These are phyloP conservation scores for Globisporangium cylindrosporum DNA, from an alignment of 352 stramenopile genomes.

Conservation along the genomic window DNA sequence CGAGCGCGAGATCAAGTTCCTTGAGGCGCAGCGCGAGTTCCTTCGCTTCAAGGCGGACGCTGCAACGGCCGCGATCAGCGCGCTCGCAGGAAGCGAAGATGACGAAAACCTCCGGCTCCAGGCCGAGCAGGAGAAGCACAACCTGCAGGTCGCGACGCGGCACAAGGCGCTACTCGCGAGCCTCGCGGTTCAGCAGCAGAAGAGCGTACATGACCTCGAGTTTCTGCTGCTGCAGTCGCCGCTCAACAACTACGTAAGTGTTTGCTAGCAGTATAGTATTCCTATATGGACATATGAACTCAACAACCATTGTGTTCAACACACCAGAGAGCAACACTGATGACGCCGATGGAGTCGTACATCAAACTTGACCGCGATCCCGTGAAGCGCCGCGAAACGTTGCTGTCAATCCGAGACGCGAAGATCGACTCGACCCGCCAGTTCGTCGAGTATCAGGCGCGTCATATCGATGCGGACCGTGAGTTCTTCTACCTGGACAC, in stretches of 20 bases:
- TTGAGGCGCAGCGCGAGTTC: constrained; percentile 58
- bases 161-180: constrained; percentile 35
- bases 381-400: constrained; percentile 29
- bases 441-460: constrained; percentile 49
- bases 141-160: constrained; percentile 24
- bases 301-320: not conserved
- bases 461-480: constrained; percentile 44
- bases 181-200: constrained; percentile 34
- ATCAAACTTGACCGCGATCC: constrained; percentile 49
- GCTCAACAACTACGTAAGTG: constrained; percentile 56
- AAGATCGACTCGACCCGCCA: constrained; percentile 40
- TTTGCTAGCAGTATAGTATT: not conserved
- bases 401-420: constrained; percentile 45
- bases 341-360: constrained; percentile 68
- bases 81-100: constrained; percentile 2
- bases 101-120: constrained; percentile 12
- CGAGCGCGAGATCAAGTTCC: constrained; percentile 43
- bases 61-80: not conserved
- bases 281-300: not conserved
- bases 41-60: constrained; percentile 33
- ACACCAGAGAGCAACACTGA: constrained; percentile 50
- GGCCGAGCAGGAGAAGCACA: constrained; percentile 24
- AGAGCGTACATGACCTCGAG: constrained; percentile 40
- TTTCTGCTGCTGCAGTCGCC: constrained; percentile 39
- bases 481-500: constrained; percentile 69